These are phyloP conservation scores for Ramaria rubella DNA, from an alignment of 768 basidiomycete species.

Conservation along the genomic window DNA sequence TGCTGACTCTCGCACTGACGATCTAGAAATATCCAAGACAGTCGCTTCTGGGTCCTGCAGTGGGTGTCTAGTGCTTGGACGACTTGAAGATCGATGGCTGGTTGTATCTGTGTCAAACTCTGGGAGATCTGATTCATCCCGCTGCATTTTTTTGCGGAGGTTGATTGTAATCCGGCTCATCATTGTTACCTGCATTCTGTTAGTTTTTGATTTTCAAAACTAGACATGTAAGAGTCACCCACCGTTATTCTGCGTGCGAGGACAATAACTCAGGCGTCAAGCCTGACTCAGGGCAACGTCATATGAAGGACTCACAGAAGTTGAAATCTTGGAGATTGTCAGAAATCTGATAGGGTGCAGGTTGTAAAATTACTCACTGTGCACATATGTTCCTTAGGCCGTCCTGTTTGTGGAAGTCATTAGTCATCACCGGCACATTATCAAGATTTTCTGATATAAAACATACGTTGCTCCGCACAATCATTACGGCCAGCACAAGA, in stretches of 20 bases:
- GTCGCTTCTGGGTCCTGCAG: background rate
- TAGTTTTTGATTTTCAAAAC: background rate
- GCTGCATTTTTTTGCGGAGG: slow-evolving; percentile 22
- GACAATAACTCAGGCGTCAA: background rate
- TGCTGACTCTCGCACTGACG: no score
- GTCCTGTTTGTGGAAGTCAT: background rate
- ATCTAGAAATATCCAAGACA: no score
- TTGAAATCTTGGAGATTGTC: slow-evolving; percentile 19
- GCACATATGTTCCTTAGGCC: slow-evolving; percentile 33
- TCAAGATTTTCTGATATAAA: background rate
- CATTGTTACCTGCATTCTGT: slow-evolving; percentile 46
- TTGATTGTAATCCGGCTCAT: slow-evolving; percentile 64
- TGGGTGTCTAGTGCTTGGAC: background rate
- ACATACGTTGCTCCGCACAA: slow-evolving; percentile 21
- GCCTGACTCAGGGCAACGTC: slow-evolving; percentile 10
- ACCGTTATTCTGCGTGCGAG: background rate
- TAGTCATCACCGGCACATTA: no score
- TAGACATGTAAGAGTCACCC: background rate
- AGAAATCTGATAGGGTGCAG: background rate
- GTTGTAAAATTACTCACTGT: slow-evolving; percentile 22
- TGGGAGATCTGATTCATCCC: background rate
- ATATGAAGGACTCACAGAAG: slow-evolving; percentile 33
- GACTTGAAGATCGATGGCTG: background rate
- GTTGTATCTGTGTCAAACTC: background rate
- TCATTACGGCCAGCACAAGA: slow-evolving; percentile 34